Percentiles rank a stretch among this genome's conserved stretches.
These are phyloP conservation scores for Salix udensis DNA, from an alignment of 345 rosid species.

Conservation along the genomic window DNA sequence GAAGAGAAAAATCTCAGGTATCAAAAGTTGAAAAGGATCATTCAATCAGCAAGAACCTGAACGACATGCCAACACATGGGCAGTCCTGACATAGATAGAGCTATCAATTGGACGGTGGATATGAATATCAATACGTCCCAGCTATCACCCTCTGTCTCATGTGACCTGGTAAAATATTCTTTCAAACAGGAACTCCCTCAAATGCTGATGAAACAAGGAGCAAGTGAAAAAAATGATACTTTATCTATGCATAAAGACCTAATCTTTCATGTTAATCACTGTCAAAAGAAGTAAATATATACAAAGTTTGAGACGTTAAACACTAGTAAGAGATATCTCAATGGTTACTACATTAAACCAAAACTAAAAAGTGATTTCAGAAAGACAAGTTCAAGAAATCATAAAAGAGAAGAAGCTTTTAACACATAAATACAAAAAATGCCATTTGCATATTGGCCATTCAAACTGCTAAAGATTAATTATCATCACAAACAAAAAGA, in stretches of 20 bases:
- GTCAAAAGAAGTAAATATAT: neutral
- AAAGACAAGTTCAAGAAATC: neutral
- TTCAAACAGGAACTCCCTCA: neutral
- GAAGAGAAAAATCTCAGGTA: neutral
- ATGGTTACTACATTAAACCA: neutral
- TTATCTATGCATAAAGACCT: neutral
- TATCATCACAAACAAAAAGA: constrained; percentile 22
- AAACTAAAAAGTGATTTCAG: neutral
- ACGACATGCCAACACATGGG: constrained; percentile 17
- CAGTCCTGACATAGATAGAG: constrained; percentile 7
- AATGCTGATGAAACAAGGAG: constrained; percentile 1
- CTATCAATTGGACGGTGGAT: neutral
- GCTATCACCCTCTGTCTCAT: constrained; percentile 12
- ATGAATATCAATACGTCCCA: neutral
- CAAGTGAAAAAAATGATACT: neutral
- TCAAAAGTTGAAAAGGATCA: neutral
- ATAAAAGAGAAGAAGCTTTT: neutral
- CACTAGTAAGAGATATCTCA: neutral
- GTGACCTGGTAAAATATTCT: neutral
- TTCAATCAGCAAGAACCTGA: neutral
- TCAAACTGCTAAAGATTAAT: constrained; percentile 19
- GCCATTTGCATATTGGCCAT: constrained; percentile 15
- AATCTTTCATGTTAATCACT: neutral
- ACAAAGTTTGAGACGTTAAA: neutral
- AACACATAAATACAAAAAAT: neutral